Evolutionary conservation across 495 filamentous ascomycete species (phyloP).

Genomic region (Trichoderma virens): DNA sequence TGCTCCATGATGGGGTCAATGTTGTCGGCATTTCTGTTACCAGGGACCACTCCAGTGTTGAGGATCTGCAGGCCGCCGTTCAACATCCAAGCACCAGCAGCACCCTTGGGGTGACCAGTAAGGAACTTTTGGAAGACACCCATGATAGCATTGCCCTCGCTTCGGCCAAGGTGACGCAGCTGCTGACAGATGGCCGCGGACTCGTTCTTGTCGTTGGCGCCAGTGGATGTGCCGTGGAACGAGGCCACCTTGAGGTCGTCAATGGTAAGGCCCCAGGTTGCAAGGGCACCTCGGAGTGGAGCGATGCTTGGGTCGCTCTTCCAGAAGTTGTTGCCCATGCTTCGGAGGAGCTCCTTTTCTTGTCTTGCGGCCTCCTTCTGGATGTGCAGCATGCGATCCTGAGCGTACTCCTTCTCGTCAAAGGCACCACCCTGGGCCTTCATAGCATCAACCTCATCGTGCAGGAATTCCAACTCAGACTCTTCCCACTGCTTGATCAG

Average conservation of each 20-base stretch:
- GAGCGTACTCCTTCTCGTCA: slow-evolving; percentile 73
- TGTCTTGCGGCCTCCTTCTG: slow-evolving; percentile 83
- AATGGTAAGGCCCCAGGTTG: slow-evolving; percentile 96
- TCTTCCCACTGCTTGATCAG: slow-evolving; percentile 96
- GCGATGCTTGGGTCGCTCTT: slow-evolving; percentile 89
- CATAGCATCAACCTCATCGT: slow-evolving; percentile 86
- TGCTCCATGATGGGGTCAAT: slow-evolving; percentile 93
- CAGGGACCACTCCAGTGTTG: slow-evolving; percentile 86
- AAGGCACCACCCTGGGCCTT: slow-evolving; percentile 66
- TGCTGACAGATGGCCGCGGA: slow-evolving; percentile 97
- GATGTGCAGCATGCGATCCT: slow-evolving; percentile 78
- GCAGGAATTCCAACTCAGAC: slow-evolving; percentile 83
- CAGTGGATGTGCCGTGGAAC: slow-evolving; percentile 97
- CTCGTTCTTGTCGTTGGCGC: slow-evolving; percentile 99
- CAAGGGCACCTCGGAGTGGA: slow-evolving; percentile 86
- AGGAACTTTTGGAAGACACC: slow-evolving; percentile 99
- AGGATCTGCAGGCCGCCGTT: slow-evolving; percentile 95
- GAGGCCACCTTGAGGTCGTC: slow-evolving; percentile 93
- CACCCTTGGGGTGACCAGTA: slow-evolving; percentile 98
- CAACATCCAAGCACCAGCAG: slow-evolving; percentile 98
- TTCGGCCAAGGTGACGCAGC: slow-evolving; percentile 85
- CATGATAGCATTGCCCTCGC: slow-evolving; percentile 90
- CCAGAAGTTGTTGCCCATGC: slow-evolving; percentile 97
- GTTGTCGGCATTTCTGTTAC: slow-evolving; percentile 97
- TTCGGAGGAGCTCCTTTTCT: slow-evolving; percentile 83